Evolutionary conservation across 2,329 filamentous ascomycete species (phyloP), one percentile per base, ranked within the genome.

Genomic region (Penicillium vulpinum): DNA sequence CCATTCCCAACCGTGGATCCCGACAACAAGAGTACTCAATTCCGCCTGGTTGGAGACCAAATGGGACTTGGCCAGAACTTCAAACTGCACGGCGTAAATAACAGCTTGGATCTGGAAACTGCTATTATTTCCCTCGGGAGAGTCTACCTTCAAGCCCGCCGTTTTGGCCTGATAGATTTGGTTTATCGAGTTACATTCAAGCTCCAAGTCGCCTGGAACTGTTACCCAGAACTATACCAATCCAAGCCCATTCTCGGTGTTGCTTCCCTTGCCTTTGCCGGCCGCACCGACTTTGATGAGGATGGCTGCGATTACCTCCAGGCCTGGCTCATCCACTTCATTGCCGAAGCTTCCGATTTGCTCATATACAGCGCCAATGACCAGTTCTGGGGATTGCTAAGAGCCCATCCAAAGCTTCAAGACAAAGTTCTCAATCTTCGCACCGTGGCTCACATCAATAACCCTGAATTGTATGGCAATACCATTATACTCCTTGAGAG

Each of bases 141-240:
- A 4, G 46, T 62, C 0, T 66, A 65, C 33, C 18, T 21, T 2
- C 51, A 58, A n/a, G 65, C 62, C 2, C 38, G 52, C 3, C 49
- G 47, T 2, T 57, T 63, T 3, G 45, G 58, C 2, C 26, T 65
- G 7, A n/a, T 21, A 2, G 39, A 44, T 1, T 26, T 67, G 22
- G 56, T 59, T 7, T 51, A 41, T 0, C 18, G 51, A 10, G 57
- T 60, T 10, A 39, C 62, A 0, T 28, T 54, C 22, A 67, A 67
- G 33, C 53, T 67, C 1, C 64, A 67, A 29, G 51, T 57, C 4
- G 54, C 58, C 13, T 67, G 65, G 65, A 67, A 67, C 16, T 64
- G 55, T 0, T 66, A 65, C 36, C 54, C 55, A 0, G 61, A 60
- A 4, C 16, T 64, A 2, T 49, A 31, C 11, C 62, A 64, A 16